phyloP scores from a whole-genome alignment of 1,284 basidiomycete species.

The Paramarasmius palmivorus region DNA sequence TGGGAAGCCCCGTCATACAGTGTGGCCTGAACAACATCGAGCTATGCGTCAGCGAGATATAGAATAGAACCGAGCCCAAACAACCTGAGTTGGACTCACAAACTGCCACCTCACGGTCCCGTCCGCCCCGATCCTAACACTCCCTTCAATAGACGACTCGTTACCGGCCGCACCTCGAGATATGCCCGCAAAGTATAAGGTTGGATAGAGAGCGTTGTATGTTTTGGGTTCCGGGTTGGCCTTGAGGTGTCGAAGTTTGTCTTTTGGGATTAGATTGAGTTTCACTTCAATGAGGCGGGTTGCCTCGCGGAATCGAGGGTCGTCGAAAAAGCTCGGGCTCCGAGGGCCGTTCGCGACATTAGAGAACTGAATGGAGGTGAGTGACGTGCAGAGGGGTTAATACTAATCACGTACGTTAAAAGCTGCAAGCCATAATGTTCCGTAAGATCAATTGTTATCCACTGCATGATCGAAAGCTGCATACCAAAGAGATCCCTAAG shows the following conservation, averaged over 20 bases:
- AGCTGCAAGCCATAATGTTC: constrained; percentile 44
- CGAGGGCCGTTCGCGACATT: constrained; percentile 35
- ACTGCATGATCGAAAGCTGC: constrained; percentile 22
- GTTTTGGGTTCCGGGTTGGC: background rate
- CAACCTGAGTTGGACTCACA: constrained; percentile 41
- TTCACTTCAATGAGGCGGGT: constrained; percentile 61
- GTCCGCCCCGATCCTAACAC: constrained; percentile 53
- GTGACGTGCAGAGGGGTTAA: constrained; percentile 7
- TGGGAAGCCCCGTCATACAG: constrained; percentile 47
- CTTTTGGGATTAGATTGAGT: constrained; percentile 35
- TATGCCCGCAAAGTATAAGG: constrained; percentile 54
- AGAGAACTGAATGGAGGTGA: constrained; percentile 33
- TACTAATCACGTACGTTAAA: constrained; percentile 53
- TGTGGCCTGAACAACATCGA: constrained; percentile 41
- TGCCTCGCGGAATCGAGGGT: constrained; percentile 58
- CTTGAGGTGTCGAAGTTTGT: background rate
- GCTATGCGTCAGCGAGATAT: constrained; percentile 7
- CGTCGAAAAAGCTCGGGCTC: constrained; percentile 54
- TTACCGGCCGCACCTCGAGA: constrained; percentile 46
- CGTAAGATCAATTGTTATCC: constrained; percentile 9
- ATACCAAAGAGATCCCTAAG: constrained; percentile 57
- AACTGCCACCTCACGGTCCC: constrained; percentile 63
- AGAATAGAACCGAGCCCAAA: constrained; percentile 1
- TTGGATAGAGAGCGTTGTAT: constrained; percentile 34
- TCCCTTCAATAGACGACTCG: constrained; percentile 52